Evolutionary conservation across 2,329 filamentous ascomycete genomes (phyloP), one percentile per base, ranked within the genome.

Genomic region (Scleromitrula shiraiana): DNA sequence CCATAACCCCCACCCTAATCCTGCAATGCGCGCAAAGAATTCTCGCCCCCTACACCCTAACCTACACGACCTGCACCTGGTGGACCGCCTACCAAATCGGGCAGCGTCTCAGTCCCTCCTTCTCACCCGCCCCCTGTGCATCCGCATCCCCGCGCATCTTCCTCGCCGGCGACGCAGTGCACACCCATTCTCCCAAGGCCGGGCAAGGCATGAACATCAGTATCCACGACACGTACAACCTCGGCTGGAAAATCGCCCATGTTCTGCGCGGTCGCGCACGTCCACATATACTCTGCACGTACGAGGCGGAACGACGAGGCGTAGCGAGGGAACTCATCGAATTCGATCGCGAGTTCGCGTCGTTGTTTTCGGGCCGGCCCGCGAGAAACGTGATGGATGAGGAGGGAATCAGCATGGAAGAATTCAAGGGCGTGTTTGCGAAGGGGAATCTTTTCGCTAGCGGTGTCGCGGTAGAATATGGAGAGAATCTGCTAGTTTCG

Each of bases 291-390:
- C 67, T 85, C 1, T 68, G 74, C 47, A 83, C 76, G 40, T 85
- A 85, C 59, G 75, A 82, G 54, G 63, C 70, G 7, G 82, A 85
- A 62, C 72, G 82, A 66, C 71, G 75, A 4, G 68, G 65, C 2
- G 75, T 87, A 2, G 84, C 83, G 0, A 70, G 81, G 51, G 75
- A 83, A 32, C 73, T 88, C 1, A 87, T 88, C 52, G 70, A 71
- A 2, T 81, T 83, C 51, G 79, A 83, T 56, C 74, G 76, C 50
- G 70, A 68, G 51, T 76, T 78, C 54, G 74, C 74, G 12, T 74
- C 74, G 52, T 68, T 76, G 55, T 76, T 79, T 57, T 74, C 79
- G 6, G 60, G 57, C 84, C 1, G 68, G 69, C n/a, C 79, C 74
- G 1, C 77, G 72, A 27, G 56, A 35, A 59, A 76, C 30, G 47